These are phyloP conservation scores for Gelatoporia subvermispora DNA, from an alignment of 768 basidiomycete species.

Conservation along the genomic window DNA sequence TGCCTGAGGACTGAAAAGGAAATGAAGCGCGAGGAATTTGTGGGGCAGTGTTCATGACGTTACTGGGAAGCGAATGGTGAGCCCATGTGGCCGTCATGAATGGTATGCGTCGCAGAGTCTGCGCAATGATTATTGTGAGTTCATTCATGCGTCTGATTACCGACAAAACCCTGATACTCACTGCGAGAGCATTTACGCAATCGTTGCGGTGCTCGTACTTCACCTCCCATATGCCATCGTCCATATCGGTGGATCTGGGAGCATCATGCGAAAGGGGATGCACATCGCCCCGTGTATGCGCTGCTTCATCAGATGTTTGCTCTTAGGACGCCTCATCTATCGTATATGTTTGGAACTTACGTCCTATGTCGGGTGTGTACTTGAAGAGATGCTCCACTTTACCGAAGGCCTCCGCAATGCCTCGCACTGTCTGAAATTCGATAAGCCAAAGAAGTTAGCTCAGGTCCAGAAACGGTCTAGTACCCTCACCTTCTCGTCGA, in stretches of 20 bases:
- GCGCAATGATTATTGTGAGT: neutral
- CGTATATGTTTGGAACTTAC: conserved; percentile 1
- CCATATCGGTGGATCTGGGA: conserved; percentile 53
- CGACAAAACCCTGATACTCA: conserved; percentile 24
- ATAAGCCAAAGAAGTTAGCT: neutral
- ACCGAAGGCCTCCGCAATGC: conserved; percentile 58
- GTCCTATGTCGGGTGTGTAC: conserved; percentile 17
- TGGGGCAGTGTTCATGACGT: conserved; percentile 1
- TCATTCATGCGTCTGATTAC: neutral
- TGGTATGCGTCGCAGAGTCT: conserved; percentile 69
- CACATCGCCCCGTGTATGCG: neutral
- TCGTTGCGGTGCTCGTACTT: conserved; percentile 79
- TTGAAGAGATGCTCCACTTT: conserved; percentile 50
- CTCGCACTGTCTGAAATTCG: conserved; percentile 41
- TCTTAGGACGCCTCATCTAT: neutral
- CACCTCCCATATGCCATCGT: conserved; percentile 61
- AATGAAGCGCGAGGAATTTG: neutral
- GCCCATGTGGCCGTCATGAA: conserved; percentile 79
- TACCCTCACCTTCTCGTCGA: conserved; percentile 49
- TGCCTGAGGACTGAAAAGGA: neutral
- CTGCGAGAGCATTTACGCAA: conserved; percentile 68
- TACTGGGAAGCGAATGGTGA: conserved; percentile 43
- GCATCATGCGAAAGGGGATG: conserved; percentile 47
- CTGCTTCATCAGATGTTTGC: neutral
- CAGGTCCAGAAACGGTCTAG: neutral